phyloP scores from a whole-genome alignment of 495 filamentous ascomycete species.

The Daldinia childiae region DNA sequence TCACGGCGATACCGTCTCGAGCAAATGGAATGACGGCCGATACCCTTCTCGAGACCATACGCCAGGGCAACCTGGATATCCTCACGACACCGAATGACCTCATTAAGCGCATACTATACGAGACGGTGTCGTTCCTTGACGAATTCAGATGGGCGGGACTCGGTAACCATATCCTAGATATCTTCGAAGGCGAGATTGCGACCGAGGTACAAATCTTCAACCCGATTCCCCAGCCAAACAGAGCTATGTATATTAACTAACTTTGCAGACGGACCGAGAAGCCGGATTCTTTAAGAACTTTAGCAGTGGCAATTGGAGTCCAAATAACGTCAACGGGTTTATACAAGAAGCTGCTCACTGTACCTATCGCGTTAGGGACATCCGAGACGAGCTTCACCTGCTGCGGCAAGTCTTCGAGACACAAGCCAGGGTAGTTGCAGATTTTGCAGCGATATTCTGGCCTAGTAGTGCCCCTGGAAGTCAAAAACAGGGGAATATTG shows the following conservation, averaged over 20 bases:
- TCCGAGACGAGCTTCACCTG: background rate
- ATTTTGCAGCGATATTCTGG: background rate
- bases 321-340: background rate
- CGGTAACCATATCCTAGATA: background rate
- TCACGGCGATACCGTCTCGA: background rate
- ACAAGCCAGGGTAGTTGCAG: background rate
- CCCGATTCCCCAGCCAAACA: background rate
- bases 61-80: background rate
- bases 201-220: background rate
- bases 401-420: background rate
- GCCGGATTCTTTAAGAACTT: background rate
- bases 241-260: background rate
- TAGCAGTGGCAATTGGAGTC: background rate
- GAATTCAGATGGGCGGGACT: background rate
- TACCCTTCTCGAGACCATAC: background rate
- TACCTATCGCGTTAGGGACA: background rate
- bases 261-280: background rate
- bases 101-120: background rate
- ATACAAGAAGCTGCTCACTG: background rate
- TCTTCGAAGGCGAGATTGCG: background rate
- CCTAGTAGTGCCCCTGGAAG: background rate
- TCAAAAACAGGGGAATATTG: background rate
- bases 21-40: constrained; percentile 5
- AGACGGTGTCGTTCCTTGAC: background rate
- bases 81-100: background rate